Evolutionary conservation across 768 basidiomycete genomes (phyloP).

Genomic region (Auriculariales sp.): DNA sequence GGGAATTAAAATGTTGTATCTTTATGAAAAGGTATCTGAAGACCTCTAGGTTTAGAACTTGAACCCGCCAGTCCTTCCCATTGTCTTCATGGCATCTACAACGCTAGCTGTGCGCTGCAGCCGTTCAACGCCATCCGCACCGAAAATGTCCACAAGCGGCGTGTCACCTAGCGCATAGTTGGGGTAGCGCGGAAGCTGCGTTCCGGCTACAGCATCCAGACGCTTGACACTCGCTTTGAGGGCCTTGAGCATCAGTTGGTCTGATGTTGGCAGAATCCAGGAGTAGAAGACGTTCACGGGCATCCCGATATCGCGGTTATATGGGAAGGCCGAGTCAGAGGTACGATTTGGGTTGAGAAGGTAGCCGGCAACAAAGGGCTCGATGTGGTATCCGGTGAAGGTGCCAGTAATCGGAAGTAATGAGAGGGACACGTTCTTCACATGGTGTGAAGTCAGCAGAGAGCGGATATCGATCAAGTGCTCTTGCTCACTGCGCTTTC

Average conservation of each 20-base stretch:
- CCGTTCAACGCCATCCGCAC: constrained; percentile 24
- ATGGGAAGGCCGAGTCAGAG: neutral
- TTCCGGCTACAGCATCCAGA: constrained; percentile 17
- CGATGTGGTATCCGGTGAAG: constrained; percentile 23
- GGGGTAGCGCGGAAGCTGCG: constrained; percentile 33
- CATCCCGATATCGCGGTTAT: constrained; percentile 14
- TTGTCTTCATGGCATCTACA: constrained; percentile 44
- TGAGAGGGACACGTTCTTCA: no score
- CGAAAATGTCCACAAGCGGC: constrained; percentile 35
- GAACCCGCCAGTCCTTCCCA: constrained; percentile 53
- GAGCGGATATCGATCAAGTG: neutral
- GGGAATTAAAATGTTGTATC: no score
- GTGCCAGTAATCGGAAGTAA: constrained; percentile 20
- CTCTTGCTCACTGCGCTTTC: constrained; percentile 22
- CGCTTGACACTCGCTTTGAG: constrained; percentile 12
- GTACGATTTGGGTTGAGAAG: neutral
- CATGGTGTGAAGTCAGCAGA: neutral
- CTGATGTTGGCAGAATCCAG: constrained; percentile 26
- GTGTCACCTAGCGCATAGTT: constrained; percentile 48
- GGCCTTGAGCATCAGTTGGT: constrained; percentile 27
- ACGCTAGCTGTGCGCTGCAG: constrained; percentile 25
- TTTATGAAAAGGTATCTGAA: no score
- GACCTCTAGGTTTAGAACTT: no score
- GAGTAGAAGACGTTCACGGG: constrained; percentile 34
- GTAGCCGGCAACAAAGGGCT: neutral